A percentile compares a stretch with the other conserved stretches of the same genome.
phyloP scores from a whole-genome alignment of 2,329 filamentous ascomycete genomes.

The Monosporascus sp. region DNA sequence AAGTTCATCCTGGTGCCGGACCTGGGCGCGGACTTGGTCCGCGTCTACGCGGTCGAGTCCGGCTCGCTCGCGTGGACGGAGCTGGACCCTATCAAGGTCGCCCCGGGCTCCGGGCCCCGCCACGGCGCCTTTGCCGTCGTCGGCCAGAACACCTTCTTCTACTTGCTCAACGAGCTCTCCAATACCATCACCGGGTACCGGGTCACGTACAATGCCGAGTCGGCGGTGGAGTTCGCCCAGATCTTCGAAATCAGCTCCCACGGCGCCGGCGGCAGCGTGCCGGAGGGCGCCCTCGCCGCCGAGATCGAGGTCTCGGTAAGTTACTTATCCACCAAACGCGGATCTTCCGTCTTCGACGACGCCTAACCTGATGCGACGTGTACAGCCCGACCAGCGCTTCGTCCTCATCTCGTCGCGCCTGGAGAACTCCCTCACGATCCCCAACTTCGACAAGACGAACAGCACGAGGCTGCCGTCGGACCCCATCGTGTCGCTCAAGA shows the following conservation, averaged over 20 bases:
- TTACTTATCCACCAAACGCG: conserved; percentile 4
- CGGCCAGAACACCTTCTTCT: conserved; percentile 46
- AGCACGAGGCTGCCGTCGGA: conserved; percentile 50
- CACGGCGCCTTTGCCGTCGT: conserved; percentile 56
- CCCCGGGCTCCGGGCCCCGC: conserved; percentile 57
- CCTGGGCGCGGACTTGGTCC: conserved; percentile 59
- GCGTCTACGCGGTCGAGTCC: conserved; percentile 49
- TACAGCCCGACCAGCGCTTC: conserved; percentile 55
- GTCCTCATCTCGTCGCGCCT: conserved; percentile 65
- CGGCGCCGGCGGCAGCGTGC: conserved; percentile 36
- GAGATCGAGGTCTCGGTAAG: conserved; percentile 57
- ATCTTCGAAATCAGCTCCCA: conserved; percentile 45
- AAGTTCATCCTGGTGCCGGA: conserved; percentile 62
- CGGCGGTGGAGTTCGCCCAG: conserved; percentile 39
- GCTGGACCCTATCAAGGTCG: conserved; percentile 34
- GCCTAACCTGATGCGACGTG: background rate
- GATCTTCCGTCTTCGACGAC: too few species aligned
- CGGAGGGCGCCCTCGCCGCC: conserved; percentile 41
- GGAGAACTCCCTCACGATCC: conserved; percentile 49
- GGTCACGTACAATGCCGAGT: conserved; percentile 44
- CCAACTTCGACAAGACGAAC: conserved; percentile 41
- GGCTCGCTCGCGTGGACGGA: conserved; percentile 37
- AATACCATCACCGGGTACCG: conserved; percentile 54
- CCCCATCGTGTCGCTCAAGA: conserved; percentile 58
- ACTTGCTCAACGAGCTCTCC: conserved; percentile 56